Base-by-base conservation (phyloP, 805 yeast species). In the Barnettozyma sp. region DNA sequence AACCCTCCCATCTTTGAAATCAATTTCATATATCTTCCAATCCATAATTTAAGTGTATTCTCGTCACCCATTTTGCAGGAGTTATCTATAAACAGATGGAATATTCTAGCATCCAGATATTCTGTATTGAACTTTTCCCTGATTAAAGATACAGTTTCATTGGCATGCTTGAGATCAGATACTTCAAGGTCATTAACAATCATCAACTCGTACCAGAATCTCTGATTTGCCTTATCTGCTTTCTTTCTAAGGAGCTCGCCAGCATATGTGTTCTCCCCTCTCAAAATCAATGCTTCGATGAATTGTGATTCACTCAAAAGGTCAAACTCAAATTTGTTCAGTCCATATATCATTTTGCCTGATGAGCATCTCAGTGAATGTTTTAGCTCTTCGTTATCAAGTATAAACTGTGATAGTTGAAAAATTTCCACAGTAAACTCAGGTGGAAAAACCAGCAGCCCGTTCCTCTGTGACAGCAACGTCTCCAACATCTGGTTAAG, bases 201-300 rank as follows among this genome's bases (percentile, higher is more conserved):
- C n/a, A 76, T 73, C 17, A 66, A 38, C 34, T 73, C 78, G 39
- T 57, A 55, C 79, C 79, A 73, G 63, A 75, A 73, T 36, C 75
- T 50, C 39, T 70, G 64, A 21, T 65, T 62, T 6, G 58, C 48
- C 22, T 63, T 63, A 3, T 42, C 50, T 31, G 54, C 48, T 36
- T 65, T 54, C 1, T 64, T 48, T 13, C 50, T 42, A 43, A 65
- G 66, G 14, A 72, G 50, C 7, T 52, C 41, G 6, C 50, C 49
- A 1, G 76, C 77, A 24, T 57, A 54, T 7, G 52, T 42, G 36
- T 48, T 52, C 4, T 62, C 43, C 2, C 57, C 55, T 42, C 52
- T 56, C 6, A 53, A 48, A 14, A 66, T 48, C 27, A 73, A 53
- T 1, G 74, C 45, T 36, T 67, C 70, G 15, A 73, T 67, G 44